Percentiles rank a stretch among this genome's conserved stretches.
Conservation (phyloP, 345 rosid species). For the Lepidium sativum region DNA sequence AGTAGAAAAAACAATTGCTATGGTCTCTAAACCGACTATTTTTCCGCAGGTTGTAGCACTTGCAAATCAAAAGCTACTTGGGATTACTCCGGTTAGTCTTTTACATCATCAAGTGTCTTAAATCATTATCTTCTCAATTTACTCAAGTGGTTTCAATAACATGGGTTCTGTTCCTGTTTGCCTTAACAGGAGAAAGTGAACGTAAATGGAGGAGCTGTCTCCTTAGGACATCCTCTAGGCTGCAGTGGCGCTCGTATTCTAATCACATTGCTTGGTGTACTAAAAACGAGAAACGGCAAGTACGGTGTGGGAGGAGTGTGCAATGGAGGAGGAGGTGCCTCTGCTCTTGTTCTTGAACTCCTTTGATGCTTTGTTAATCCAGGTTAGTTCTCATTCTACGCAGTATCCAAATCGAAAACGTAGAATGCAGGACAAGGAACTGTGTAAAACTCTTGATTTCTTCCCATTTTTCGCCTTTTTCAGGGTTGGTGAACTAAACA, state of each 20-base stretch:
- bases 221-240: conserved; percentile 96
- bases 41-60: conserved; percentile 84
- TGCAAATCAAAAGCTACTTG: conserved; percentile 77
- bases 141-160: background rate
- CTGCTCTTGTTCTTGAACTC: conserved; percentile 82
- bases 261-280: conserved; percentile 88
- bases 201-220: conserved; percentile 92
- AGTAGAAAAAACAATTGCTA: background rate
- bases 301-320: conserved; percentile 89
- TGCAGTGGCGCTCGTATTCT: conserved; percentile 98
- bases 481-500: conserved; percentile 8
- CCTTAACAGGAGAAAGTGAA: conserved; percentile 64
- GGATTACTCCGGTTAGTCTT: conserved; percentile 64
- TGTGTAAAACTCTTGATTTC: background rate
- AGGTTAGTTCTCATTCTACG: conserved; percentile 3
- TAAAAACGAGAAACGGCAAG: conserved; percentile 69
- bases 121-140: background rate
- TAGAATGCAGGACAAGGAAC: background rate
- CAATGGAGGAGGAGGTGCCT: conserved; percentile 99
- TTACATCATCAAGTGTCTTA: background rate
- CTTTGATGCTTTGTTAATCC: conserved; percentile 21
- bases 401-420: background rate
- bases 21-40: background rate
- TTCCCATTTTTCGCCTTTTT: background rate
- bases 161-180: conserved; percentile 5